These are phyloP conservation scores for Rhinocladiella mackenziei DNA, from an alignment of 2,329 filamentous ascomycete species.

Conservation along the genomic window DNA sequence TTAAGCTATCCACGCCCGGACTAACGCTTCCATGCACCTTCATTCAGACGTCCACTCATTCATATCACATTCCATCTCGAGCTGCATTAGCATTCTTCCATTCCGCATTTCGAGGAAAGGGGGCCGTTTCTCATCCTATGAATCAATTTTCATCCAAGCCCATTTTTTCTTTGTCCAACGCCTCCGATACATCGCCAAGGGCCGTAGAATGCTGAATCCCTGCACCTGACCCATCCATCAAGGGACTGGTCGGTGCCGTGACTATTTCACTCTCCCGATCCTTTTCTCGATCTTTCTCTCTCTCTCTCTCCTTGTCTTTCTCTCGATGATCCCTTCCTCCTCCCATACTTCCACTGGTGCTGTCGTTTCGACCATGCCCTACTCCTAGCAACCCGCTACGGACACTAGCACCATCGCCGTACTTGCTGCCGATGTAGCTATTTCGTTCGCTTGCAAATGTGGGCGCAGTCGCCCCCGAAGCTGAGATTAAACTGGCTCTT, in stretches of 20 bases:
- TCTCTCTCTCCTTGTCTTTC: conserved; percentile 9
- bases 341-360: conserved; percentile 26
- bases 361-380: conserved; percentile 40
- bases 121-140: too few relatives aligned
- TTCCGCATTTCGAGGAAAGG: too few relatives aligned
- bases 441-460: conserved; percentile 70
- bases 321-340: conserved; percentile 15
- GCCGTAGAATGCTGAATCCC: conserved; percentile 10
- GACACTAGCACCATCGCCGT: conserved; percentile 69
- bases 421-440: conserved; percentile 66
- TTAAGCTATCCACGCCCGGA: too few relatives aligned
- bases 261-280: conserved; percentile 22
- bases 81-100: too few relatives aligned
- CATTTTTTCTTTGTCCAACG: conserved; percentile 10
- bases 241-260: conserved; percentile 27
- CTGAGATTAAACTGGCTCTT: conserved; percentile 68
- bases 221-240: conserved; percentile 17
- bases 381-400: conserved; percentile 73
- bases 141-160: too few relatives aligned
- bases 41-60: too few relatives aligned
- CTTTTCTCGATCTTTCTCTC: conserved; percentile 12
- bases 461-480: conserved; percentile 60
- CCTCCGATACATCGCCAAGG: conserved; percentile 9
- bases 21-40: too few relatives aligned
- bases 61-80: too few relatives aligned